These are phyloP conservation scores for Fraxinus americana DNA, from an alignment of 257 asterid species.

Conservation along the genomic window DNA sequence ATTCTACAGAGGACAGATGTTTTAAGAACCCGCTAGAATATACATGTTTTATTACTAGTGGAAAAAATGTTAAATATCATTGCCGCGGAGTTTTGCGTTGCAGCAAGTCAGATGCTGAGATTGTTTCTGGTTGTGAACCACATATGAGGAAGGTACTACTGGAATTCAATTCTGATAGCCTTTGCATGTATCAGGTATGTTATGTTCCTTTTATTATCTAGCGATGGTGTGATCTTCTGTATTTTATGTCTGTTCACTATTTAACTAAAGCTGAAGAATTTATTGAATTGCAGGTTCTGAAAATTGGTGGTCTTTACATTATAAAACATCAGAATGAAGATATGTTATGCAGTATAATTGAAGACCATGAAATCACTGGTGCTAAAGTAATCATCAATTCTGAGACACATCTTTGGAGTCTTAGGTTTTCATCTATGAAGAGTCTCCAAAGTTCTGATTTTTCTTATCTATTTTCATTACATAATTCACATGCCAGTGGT, in stretches of 20 bases:
- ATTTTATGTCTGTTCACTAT: slow-evolving; percentile 17
- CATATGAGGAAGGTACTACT: slow-evolving; percentile 54
- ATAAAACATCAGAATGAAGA: slow-evolving; percentile 55
- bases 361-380: slow-evolving; percentile 25
- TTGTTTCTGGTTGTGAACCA: slow-evolving; percentile 41
- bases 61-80: slow-evolving; percentile 31
- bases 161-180: slow-evolving; percentile 62
- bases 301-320: slow-evolving; percentile 65
- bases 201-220: slow-evolving; percentile 16
- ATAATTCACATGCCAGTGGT: slow-evolving; percentile 28
- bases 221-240: neutral
- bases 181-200: slow-evolving; percentile 60
- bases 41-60: slow-evolving; percentile 55
- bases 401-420: slow-evolving; percentile 50
- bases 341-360: slow-evolving; percentile 37
- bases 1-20: slow-evolving; percentile 25
- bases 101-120: slow-evolving; percentile 36
- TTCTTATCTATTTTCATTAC: slow-evolving; percentile 22
- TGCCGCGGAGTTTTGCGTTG: slow-evolving; percentile 50
- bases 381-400: slow-evolving; percentile 50
- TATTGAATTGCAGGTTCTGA: slow-evolving; percentile 59
- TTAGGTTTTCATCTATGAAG: slow-evolving; percentile 50
- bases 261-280: slow-evolving; percentile 17
- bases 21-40: slow-evolving; percentile 33
- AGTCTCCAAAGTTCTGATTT: slow-evolving; percentile 42